phyloP scores from a whole-genome alignment of 192 early-diverging fungal genomes.

The Lobulomyces angularis region DNA sequence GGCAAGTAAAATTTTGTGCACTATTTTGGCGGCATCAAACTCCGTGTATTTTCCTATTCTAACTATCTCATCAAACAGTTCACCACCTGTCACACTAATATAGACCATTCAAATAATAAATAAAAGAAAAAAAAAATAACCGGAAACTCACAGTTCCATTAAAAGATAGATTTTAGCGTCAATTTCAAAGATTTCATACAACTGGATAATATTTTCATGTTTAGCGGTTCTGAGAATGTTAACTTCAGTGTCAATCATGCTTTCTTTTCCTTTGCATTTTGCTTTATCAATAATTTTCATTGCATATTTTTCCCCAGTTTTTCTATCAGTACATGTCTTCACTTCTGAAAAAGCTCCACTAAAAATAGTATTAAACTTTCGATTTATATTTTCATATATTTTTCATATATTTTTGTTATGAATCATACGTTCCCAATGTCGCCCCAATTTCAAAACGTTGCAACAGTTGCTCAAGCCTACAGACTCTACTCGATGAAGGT shows the following conservation, averaged over 20 bases:
- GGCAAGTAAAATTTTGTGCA: slow-evolving; percentile 67
- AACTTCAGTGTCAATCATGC: slow-evolving; percentile 72
- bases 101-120: slow-evolving; percentile 6
- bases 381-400: no score
- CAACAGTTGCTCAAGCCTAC: no score
- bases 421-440: no score
- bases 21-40: slow-evolving; percentile 59
- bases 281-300: slow-evolving; percentile 78
- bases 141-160: slow-evolving; percentile 41
- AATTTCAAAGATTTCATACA: slow-evolving; percentile 47
- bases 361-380: no score
- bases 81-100: slow-evolving; percentile 65
- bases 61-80: slow-evolving; percentile 86
- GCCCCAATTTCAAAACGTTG: no score
- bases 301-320: slow-evolving; percentile 54
- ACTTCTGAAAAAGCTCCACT: slow-evolving; percentile 68
- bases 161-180: slow-evolving; percentile 38
- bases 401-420: no score
- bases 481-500: no score
- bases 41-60: slow-evolving; percentile 63
- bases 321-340: slow-evolving; percentile 47
- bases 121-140: slow-evolving; percentile 1
- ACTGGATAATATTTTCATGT: slow-evolving; percentile 52
- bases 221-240: slow-evolving; percentile 53
- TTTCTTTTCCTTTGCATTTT: slow-evolving; percentile 57